Conservation (phyloP, 768 basidiomycete genomes). For the Trametes cingulata region DNA sequence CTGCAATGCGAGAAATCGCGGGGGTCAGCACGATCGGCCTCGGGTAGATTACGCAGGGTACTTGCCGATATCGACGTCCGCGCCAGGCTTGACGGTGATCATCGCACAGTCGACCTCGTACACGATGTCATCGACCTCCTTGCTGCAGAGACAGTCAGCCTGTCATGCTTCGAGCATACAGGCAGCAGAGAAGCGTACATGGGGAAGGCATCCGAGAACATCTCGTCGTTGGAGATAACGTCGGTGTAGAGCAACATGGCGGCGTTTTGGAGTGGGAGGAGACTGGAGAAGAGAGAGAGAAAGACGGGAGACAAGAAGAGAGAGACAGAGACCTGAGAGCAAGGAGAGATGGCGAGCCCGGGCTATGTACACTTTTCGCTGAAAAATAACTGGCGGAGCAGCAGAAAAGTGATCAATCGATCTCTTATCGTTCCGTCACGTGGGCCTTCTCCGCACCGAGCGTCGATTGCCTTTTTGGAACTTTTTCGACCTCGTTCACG, state of each 20-base stretch:
- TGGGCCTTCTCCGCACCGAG: slow-evolving; percentile 19
- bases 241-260: slow-evolving; percentile 77
- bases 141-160: slow-evolving; percentile 46
- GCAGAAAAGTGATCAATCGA: slow-evolving; percentile 30
- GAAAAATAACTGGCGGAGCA: slow-evolving; percentile 19
- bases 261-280: slow-evolving; percentile 19
- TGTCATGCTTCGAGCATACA: background rate
- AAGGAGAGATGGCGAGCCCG: slow-evolving; percentile 7
- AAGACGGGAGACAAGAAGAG: slow-evolving; percentile 10
- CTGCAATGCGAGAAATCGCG: slow-evolving; percentile 45
- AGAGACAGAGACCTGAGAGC: slow-evolving; percentile 19
- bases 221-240: slow-evolving; percentile 79
- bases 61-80: slow-evolving; percentile 86
- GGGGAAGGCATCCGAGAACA: slow-evolving; percentile 93
- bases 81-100: slow-evolving; percentile 71
- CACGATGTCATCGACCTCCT: slow-evolving; percentile 72
- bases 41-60: slow-evolving; percentile 9
- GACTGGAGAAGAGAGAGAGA: slow-evolving; percentile 26
- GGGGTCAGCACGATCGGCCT: slow-evolving; percentile 7
- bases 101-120: slow-evolving; percentile 84
- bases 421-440: slow-evolving; percentile 33
- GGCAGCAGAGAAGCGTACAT: slow-evolving; percentile 49
- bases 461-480: slow-evolving; percentile 24
- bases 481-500: slow-evolving; percentile 16
- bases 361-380: slow-evolving; percentile 21